Conservation (phyloP, 2,329 filamentous ascomycete species). For the Byssoonygena ceratinophila region DNA sequence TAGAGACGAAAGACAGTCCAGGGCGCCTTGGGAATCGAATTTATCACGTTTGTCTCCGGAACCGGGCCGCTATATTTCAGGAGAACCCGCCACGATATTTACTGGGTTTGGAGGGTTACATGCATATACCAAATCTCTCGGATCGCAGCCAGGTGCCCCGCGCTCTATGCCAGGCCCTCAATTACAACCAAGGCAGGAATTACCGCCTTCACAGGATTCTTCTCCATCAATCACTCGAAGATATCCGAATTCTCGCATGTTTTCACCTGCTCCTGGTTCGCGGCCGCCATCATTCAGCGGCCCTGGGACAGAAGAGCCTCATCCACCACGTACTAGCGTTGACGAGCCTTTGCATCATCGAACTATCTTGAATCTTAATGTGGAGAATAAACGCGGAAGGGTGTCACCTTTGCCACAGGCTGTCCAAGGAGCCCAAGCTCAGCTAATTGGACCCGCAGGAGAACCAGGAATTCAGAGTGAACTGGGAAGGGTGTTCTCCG, state of each 20-base stretch:
- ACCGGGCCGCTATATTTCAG: constrained; percentile 26
- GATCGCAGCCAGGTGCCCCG: constrained; percentile 29
- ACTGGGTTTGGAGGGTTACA: constrained; percentile 35
- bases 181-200: constrained; percentile 28
- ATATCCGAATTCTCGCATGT: constrained; percentile 24
- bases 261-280: constrained; percentile 28
- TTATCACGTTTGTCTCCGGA: constrained; percentile 34
- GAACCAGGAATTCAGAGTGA: constrained; percentile 91
- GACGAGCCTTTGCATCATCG: constrained; percentile 52
- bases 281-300: constrained; percentile 14
- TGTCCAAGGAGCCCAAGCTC: constrained; percentile 85
- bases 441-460: constrained; percentile 69
- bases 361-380: constrained; percentile 55
- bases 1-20: constrained; percentile 25
- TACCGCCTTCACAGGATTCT: constrained; percentile 24
- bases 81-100: constrained; percentile 26
- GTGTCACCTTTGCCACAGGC: constrained; percentile 84
- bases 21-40: constrained; percentile 30
- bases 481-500: constrained; percentile 88
- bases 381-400: constrained; percentile 69
- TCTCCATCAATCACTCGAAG: constrained; percentile 19
- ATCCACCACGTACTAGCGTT: constrained; percentile 35
- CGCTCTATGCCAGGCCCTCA: constrained; percentile 25
- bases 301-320: constrained; percentile 28
- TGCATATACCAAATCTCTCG: constrained; percentile 34